Conservation (phyloP, 2,329 filamentous ascomycete genomes). For the Penicillium sp. region DNA sequence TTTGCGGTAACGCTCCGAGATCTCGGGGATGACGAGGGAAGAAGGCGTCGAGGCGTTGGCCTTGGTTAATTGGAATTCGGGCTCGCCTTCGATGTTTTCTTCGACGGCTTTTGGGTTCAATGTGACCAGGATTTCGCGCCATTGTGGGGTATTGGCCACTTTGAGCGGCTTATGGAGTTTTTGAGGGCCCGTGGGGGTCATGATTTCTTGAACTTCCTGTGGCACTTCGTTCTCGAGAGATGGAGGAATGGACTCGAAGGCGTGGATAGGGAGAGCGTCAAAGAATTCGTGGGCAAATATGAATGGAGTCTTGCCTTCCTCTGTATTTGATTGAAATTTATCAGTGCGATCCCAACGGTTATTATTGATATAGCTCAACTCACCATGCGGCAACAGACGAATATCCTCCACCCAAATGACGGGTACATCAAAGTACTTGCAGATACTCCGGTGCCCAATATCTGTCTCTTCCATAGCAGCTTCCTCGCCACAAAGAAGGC, state of each 20-base stretch:
- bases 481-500: constrained; percentile 74
- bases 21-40: constrained; percentile 79
- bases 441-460: constrained; percentile 70
- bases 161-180: constrained; percentile 46
- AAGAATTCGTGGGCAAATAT: constrained; percentile 99
- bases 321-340: constrained; percentile 37
- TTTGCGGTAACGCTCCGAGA: constrained; percentile 74
- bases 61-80: constrained; percentile 86
- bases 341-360: neutral
- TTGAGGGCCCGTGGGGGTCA: constrained; percentile 51
- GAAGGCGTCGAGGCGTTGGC: constrained; percentile 76
- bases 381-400: constrained; percentile 73
- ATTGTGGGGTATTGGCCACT: constrained; percentile 58
- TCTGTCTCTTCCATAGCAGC: constrained; percentile 69
- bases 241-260: constrained; percentile 75
- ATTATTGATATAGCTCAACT: constrained; percentile 18
- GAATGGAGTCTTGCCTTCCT: constrained; percentile 74
- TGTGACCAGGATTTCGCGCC: constrained; percentile 80
- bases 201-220: constrained; percentile 49
- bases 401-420: constrained; percentile 91
- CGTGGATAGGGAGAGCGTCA: constrained; percentile 93
- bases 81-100: constrained; percentile 52
- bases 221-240: constrained; percentile 40
- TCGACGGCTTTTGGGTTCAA: constrained; percentile 62
- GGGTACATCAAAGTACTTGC: constrained; percentile 73